Evolutionary conservation across 768 basidiomycete species (phyloP).

Genomic region (Suillus subaureus): DNA sequence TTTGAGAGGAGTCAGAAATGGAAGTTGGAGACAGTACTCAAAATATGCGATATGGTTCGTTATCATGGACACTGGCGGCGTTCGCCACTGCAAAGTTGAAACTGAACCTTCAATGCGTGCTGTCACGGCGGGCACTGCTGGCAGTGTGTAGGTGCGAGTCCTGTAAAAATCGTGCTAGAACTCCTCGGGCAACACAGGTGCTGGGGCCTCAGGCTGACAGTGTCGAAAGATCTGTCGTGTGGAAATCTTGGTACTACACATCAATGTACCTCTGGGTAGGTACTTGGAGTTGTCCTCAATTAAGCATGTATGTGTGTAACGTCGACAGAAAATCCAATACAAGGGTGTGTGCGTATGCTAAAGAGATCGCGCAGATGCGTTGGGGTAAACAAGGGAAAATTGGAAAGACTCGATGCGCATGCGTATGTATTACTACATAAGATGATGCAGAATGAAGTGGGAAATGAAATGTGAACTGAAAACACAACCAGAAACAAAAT

Average conservation of each 20-base stretch:
- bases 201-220: no score
- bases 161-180: no score
- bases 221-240: no score
- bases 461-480: not conserved
- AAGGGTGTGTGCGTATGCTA: not conserved
- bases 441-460: conserved; percentile 1
- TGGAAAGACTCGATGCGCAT: not conserved
- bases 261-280: not conserved
- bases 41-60: no score
- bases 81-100: no score
- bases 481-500: not conserved
- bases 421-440: conserved; percentile 2
- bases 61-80: no score
- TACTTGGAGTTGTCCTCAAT: not conserved
- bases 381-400: not conserved
- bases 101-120: no score
- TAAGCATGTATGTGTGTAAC: not conserved
- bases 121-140: no score
- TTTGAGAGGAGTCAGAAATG: no score
- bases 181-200: not conserved
- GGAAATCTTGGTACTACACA: no score
- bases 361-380: not conserved
- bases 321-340: not conserved
- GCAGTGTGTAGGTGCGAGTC: no score
- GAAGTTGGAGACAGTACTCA: no score